Conservation (phyloP, 352 stramenopile genomes). For the Globisporangium carolinianum region DNA sequence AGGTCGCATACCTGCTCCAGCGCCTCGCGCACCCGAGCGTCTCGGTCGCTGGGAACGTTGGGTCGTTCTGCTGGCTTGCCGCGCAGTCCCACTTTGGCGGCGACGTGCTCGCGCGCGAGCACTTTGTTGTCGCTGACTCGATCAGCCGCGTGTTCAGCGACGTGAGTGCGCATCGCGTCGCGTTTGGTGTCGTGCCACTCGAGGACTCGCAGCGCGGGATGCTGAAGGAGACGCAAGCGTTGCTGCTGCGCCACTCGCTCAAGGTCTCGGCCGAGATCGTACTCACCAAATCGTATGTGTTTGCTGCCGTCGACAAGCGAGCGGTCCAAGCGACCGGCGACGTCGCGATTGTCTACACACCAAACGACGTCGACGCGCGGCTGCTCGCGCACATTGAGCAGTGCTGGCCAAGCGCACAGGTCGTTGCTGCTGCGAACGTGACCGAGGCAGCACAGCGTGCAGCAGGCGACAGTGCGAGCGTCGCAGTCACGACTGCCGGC, state of each 20-base stretch:
- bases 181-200: conserved; percentile 82
- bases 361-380: conserved; percentile 42
- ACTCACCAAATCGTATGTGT: conserved; percentile 59
- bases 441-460: conserved; percentile 47
- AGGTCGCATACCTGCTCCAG: conserved; percentile 90
- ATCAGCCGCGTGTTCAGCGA: conserved; percentile 77
- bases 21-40: conserved; percentile 73
- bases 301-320: conserved; percentile 48
- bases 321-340: conserved; percentile 30
- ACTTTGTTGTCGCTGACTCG: conserved; percentile 49
- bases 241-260: conserved; percentile 59
- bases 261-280: conserved; percentile 77
- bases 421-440: conserved; percentile 62
- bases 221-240: conserved; percentile 82
- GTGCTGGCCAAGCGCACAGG: conserved; percentile 58
- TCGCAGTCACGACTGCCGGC: conserved; percentile 50
- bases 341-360: conserved; percentile 52
- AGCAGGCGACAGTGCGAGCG: conserved; percentile 23
- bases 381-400: conserved; percentile 60
- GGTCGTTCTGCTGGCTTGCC: conserved; percentile 74
- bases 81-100: conserved; percentile 61
- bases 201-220: conserved; percentile 82
- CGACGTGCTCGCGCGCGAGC: conserved; percentile 30
- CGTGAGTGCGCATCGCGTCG: conserved; percentile 71
- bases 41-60: conserved; percentile 54